A percentile compares a stretch with the other conserved stretches of the same genome.
Conservation (phyloP, 306 rosid genomes). For the Rosa multiflora region DNA sequence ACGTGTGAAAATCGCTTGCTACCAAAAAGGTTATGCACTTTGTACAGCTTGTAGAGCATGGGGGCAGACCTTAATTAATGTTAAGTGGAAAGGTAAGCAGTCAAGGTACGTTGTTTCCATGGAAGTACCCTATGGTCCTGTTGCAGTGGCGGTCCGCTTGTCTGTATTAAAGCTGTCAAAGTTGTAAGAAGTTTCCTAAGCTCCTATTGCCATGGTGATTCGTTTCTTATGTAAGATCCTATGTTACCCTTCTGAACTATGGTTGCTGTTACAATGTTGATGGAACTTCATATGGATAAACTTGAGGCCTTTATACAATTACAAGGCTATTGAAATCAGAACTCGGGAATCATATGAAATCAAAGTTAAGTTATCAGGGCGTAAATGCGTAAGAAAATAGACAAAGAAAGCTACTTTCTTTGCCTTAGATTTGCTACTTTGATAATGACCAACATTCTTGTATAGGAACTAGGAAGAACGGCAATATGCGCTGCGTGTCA, state of each 20-base stretch:
- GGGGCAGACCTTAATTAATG: neutral
- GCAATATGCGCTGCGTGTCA: no score
- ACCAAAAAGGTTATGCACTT: neutral
- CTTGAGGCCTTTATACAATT: neutral
- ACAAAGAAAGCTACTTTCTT: no score
- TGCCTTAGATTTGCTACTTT: neutral
- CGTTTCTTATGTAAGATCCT: neutral
- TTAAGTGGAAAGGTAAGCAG: neutral
- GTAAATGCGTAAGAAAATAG: no score
- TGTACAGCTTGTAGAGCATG: conserved; percentile 9
- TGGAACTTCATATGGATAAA: neutral
- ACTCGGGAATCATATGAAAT: neutral
- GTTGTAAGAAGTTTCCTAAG: neutral
- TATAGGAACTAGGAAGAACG: neutral
- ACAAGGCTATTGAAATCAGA: neutral
- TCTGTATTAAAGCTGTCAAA: conserved; percentile 5
- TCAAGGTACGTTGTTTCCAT: neutral
- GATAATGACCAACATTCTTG: neutral
- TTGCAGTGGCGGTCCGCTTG: neutral
- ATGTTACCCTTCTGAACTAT: neutral
- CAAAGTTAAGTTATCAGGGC: neutral
- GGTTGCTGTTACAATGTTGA: neutral
- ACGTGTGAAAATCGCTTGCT: neutral
- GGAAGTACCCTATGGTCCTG: neutral
- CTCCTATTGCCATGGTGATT: neutral